Conservation (phyloP, 2,329 filamentous ascomycete genomes). For the Aspergillus sergii region DNA sequence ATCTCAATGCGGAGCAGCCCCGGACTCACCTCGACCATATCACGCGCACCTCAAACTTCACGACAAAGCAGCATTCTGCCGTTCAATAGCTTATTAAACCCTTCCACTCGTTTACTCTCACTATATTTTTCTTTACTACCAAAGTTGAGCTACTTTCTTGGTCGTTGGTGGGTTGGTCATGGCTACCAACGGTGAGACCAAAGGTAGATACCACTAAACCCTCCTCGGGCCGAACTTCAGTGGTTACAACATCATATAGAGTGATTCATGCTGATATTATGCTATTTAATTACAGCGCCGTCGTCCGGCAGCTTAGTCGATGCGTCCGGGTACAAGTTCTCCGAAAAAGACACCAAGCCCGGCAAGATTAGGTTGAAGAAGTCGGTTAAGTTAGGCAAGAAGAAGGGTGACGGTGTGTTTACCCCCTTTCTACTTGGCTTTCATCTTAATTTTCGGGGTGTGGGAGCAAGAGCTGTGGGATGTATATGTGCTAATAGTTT, state of each 20-base stretch:
- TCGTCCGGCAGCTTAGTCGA: slow-evolving; percentile 42
- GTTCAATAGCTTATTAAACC: background rate
- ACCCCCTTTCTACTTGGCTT: background rate
- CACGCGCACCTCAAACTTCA: background rate
- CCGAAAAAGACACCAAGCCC: slow-evolving; percentile 47
- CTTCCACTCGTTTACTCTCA: background rate
- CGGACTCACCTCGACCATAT: slow-evolving; percentile 1
- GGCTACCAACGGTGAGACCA: slow-evolving; percentile 40
- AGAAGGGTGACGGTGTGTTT: slow-evolving; percentile 36
- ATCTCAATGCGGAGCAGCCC: background rate
- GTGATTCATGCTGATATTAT: background rate
- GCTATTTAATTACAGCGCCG: background rate
- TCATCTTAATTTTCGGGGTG: background rate
- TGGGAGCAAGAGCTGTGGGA: background rate
- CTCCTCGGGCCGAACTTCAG: background rate
- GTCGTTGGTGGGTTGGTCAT: slow-evolving; percentile 26
- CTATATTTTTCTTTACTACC: background rate
- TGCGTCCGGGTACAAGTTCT: slow-evolving; percentile 50
- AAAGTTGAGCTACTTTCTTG: background rate
- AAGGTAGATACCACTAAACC: slow-evolving; percentile 31
- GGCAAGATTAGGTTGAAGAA: slow-evolving; percentile 51
- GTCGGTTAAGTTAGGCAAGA: slow-evolving; percentile 27
- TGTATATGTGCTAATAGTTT: background rate
- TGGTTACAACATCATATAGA: background rate
- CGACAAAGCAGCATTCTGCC: background rate